phyloP scores from a whole-genome alignment of 2,329 filamentous ascomycete species.

The Sphaerulina musiva region DNA sequence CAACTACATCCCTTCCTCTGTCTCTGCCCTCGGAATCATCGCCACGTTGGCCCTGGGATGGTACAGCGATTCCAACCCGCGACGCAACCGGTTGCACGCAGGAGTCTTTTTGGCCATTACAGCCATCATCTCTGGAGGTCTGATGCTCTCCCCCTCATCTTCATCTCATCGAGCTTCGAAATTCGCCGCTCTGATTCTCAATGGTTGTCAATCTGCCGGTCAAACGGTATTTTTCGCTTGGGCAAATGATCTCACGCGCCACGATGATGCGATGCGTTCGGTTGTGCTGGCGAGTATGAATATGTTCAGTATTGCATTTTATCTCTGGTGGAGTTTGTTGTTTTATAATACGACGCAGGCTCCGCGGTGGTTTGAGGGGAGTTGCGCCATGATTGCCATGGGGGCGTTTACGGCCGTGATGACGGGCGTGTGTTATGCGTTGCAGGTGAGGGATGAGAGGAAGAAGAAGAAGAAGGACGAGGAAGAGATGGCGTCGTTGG shows the following conservation, averaged over 20 bases:
- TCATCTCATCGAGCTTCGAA: conserved; percentile 14
- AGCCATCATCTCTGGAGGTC: conserved; percentile 23
- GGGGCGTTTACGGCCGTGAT: conserved; percentile 21
- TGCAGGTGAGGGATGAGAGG: conserved; percentile 23
- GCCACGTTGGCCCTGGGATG: conserved; percentile 25
- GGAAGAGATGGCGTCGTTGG: neutral
- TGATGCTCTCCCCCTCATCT: conserved; percentile 21
- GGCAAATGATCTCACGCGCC: conserved; percentile 25
- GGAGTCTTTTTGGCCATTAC: conserved; percentile 26
- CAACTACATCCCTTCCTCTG: conserved; percentile 26
- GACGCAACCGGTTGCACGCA: conserved; percentile 22
- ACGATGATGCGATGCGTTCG: conserved; percentile 25
- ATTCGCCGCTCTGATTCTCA: conserved; percentile 25
- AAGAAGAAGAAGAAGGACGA: neutral
- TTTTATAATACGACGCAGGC: conserved; percentile 28
- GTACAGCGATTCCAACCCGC: conserved; percentile 25
- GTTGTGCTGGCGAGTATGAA: conserved; percentile 26
- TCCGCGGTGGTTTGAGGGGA: conserved; percentile 25
- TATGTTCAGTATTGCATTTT: conserved; percentile 26
- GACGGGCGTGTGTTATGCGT: conserved; percentile 20
- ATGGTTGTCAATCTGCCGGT: conserved; percentile 25
- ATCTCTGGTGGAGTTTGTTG: conserved; percentile 26
- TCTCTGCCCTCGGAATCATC: conserved; percentile 24
- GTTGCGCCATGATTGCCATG: conserved; percentile 28
- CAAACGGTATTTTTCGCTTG: conserved; percentile 27